phyloP scores from a whole-genome alignment of 345 rosid genomes.

The Conringia planisiliqua region DNA sequence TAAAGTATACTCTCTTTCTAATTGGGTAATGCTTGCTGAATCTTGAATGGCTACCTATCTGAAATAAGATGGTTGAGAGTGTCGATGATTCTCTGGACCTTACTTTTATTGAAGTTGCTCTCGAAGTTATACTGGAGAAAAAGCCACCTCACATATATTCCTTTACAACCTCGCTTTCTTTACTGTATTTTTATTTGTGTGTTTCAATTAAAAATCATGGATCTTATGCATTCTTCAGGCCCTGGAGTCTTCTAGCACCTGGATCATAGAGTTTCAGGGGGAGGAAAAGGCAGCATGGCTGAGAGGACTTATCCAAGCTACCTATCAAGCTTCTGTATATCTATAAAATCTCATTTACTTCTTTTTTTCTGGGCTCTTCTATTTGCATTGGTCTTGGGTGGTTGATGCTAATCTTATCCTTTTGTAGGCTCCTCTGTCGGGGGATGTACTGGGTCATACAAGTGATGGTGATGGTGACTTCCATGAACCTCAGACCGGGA shows the following conservation, averaged over 20 bases:
- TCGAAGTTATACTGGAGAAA: slow-evolving; percentile 8
- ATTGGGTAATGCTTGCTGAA: slow-evolving; percentile 1
- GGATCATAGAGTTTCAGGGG: slow-evolving; percentile 77
- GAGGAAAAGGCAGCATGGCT: slow-evolving; percentile 81
- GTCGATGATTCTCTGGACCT: slow-evolving; percentile 11
- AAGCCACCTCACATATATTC: background rate
- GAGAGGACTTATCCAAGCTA: slow-evolving; percentile 83
- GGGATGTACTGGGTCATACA: slow-evolving; percentile 60
- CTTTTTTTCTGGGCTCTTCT: slow-evolving; percentile 12
- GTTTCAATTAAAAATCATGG: background rate
- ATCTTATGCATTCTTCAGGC: slow-evolving; percentile 52
- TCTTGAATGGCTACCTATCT: slow-evolving; percentile 7
- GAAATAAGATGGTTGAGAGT: slow-evolving; percentile 15
- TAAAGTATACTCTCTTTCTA: slow-evolving; percentile 5
- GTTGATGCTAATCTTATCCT: background rate
- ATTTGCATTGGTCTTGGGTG: slow-evolving; percentile 13
- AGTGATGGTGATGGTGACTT: slow-evolving; percentile 37
- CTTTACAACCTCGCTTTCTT: slow-evolving; percentile 5
- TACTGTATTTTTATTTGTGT: slow-evolving; percentile 1
- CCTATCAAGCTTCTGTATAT: slow-evolving; percentile 92
- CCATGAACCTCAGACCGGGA: slow-evolving; percentile 43
- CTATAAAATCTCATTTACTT: background rate
- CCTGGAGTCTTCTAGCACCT: slow-evolving; percentile 85
- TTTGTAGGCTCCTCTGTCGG: slow-evolving; percentile 66
- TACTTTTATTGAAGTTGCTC: slow-evolving; percentile 12